Evolutionary conservation across 371 early-diverging fungal genomes (phyloP).

Genomic region (Umbelopsis sp.): DNA sequence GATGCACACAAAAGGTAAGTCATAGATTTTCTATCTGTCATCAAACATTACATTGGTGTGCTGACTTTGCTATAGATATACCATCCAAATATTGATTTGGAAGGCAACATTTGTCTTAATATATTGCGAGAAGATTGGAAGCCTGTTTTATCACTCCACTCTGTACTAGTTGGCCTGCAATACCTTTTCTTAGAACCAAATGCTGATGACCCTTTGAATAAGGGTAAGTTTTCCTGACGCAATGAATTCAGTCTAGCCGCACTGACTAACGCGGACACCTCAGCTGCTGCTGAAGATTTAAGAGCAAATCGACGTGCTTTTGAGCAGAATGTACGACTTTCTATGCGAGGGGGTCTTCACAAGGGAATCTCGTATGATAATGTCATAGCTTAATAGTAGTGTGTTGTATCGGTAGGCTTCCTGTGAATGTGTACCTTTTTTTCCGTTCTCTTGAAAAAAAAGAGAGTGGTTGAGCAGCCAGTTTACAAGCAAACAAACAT

Average conservation of each 20-base stretch:
- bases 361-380: constrained; percentile 70
- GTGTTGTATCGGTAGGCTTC: background rate
- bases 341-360: constrained; percentile 74
- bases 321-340: constrained; percentile 66
- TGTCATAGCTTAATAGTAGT: constrained; percentile 36
- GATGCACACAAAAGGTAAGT: constrained; percentile 87
- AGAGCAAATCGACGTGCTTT: constrained; percentile 66
- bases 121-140: constrained; percentile 99
- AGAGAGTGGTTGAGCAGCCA: no score
- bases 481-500: no score
- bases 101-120: constrained; percentile 98
- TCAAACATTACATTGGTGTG: background rate
- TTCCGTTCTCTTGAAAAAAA: no score
- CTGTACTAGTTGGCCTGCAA: constrained; percentile 95
- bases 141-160: constrained; percentile 96
- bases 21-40: background rate
- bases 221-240: constrained; percentile 50
- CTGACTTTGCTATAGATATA: constrained; percentile 68
- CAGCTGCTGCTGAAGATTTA: constrained; percentile 82
- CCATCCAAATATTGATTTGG: constrained; percentile 99
- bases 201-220: constrained; percentile 99
- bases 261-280: background rate
- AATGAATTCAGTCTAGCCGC: background rate
- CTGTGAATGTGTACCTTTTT: background rate
- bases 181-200: constrained; percentile 98